Conservation (phyloP, 2,329 filamentous ascomycete species). For the Aspergillus vadensis region DNA sequence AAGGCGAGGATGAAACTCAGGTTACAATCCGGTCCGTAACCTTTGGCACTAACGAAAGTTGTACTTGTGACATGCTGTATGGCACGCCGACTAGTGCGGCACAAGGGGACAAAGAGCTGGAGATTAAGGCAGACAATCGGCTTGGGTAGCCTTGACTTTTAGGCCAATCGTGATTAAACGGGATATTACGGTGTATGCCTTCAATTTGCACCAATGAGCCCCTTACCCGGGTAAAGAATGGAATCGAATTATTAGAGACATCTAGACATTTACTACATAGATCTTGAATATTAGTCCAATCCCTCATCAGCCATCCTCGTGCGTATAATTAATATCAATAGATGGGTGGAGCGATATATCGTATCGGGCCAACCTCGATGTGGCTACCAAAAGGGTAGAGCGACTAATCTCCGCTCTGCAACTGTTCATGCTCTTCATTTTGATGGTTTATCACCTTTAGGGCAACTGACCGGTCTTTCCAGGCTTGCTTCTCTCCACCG, state of each 20-base stretch:
- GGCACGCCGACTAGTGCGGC: too few species aligned
- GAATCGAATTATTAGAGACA: too few species aligned
- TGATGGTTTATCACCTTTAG: background rate
- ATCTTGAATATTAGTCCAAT: background rate
- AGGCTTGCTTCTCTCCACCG: too few species aligned
- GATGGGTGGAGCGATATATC: background rate
- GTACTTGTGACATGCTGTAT: background rate
- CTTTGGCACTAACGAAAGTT: background rate
- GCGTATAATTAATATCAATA: background rate
- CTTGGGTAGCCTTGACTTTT: background rate
- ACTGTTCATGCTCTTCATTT: background rate
- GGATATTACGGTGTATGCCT: background rate
- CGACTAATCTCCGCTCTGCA: background rate
- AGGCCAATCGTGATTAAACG: background rate
- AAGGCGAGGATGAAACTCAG: too few species aligned
- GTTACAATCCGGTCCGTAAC: background rate
- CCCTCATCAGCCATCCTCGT: background rate
- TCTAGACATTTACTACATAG: too few species aligned
- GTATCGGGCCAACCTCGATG: background rate
- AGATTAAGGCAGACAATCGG: background rate
- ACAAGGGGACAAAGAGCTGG: background rate
- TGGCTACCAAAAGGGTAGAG: background rate
- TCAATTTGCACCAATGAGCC: background rate
- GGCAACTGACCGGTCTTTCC: too few species aligned
- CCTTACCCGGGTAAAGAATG: background rate